Evolutionary conservation across 2,329 filamentous ascomycete genomes (phyloP).

Genomic region (Chrysoporthe puriensis): DNA sequence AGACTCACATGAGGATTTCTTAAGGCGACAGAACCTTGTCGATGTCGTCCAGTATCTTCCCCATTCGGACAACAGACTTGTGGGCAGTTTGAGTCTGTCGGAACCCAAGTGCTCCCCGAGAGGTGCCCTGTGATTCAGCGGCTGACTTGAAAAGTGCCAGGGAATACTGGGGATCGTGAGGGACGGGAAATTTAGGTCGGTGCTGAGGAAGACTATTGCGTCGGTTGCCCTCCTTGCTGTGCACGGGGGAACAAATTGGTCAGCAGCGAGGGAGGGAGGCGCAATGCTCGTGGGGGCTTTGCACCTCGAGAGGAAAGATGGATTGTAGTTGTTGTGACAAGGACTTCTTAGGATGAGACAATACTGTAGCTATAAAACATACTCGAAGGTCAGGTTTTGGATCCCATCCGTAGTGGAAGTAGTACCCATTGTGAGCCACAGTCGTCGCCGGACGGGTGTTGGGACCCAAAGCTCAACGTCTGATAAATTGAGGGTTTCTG

Average conservation of each 20-base stretch:
- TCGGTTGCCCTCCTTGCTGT: constrained; percentile 3
- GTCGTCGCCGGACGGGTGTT: background rate
- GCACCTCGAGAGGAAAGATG: background rate
- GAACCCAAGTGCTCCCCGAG: constrained; percentile 17
- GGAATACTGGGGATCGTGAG: constrained; percentile 14
- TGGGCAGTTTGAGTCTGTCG: constrained; percentile 8
- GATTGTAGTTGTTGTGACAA: background rate
- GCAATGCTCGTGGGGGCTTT: background rate
- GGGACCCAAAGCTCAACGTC: background rate
- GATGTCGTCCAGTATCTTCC: constrained; percentile 12
- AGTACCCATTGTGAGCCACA: background rate
- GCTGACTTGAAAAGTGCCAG: constrained; percentile 7
- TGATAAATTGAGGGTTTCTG: background rate
- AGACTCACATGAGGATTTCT: background rate
- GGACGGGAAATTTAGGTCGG: constrained; percentile 14
- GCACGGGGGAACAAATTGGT: background rate
- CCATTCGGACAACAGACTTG: constrained; percentile 17
- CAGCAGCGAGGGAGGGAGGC: background rate
- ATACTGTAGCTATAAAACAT: background rate
- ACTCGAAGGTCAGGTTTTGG: background rate
- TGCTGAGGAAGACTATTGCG: background rate
- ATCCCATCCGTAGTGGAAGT: background rate
- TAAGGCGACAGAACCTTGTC: constrained; percentile 10
- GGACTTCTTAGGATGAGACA: too few species aligned
- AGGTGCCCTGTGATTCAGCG: background rate